A percentile compares a stretch with the other conserved stretches of the same genome.
These are phyloP conservation scores for Phylloboletellus chloephorus DNA, from an alignment of 1,284 basidiomycete species.

Conservation along the genomic window DNA sequence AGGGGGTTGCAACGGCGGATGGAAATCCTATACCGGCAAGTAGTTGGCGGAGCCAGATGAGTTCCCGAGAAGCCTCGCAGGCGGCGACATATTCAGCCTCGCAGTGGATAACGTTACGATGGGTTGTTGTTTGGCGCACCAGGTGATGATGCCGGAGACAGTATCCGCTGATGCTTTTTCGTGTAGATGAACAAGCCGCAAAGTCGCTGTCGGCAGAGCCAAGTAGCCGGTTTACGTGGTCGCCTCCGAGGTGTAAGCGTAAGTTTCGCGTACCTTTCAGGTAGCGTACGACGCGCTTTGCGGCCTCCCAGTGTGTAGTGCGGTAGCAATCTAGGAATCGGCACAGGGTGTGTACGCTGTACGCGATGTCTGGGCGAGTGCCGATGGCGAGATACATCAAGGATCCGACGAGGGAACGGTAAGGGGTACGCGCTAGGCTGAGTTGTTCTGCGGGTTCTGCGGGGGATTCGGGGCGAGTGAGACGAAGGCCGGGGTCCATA, in stretches of 20 bases:
- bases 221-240: background rate
- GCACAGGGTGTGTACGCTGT: too few species aligned
- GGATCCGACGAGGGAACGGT: too few species aligned
- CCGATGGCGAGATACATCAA: too few species aligned
- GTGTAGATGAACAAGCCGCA: slow-evolving; percentile 30
- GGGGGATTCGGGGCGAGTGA: background rate
- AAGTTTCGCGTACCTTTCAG: background rate
- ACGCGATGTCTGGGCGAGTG: too few species aligned
- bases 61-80: slow-evolving; percentile 25
- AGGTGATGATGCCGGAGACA: slow-evolving; percentile 34
- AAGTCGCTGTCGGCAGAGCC: slow-evolving; percentile 36
- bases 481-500: background rate
- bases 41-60: slow-evolving; percentile 25
- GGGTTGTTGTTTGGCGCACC: too few species aligned
- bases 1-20: slow-evolving; percentile 6
- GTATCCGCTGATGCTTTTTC: slow-evolving; percentile 36
- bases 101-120: slow-evolving; percentile 32
- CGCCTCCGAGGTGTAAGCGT: background rate
- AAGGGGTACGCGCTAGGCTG: too few species aligned
- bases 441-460: too few species aligned
- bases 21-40: slow-evolving; percentile 20
- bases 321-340: too few species aligned
- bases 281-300: background rate
- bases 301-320: too few species aligned
- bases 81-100: slow-evolving; percentile 41